These are phyloP conservation scores for Cutaneotrichosporon sp. DNA, from an alignment of 1,284 basidiomycete genomes.

Conservation along the genomic window DNA sequence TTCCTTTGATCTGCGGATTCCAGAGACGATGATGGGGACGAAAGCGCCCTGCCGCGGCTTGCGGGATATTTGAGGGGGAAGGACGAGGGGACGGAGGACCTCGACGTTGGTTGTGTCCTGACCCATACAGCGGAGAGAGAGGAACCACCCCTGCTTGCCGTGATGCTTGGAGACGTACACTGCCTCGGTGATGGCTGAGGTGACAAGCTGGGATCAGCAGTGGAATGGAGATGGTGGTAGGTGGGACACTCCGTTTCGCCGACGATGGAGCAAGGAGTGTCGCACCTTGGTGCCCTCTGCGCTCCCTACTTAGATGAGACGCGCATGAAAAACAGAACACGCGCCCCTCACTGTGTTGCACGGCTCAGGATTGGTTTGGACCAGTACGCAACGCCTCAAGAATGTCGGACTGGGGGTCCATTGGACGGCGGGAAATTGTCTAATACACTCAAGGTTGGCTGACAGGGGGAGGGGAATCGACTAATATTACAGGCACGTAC, in stretches of 20 bases:
- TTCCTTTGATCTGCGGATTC: not conserved
- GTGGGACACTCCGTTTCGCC: too few relatives aligned
- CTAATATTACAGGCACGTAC: not conserved
- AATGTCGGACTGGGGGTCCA: too few relatives aligned
- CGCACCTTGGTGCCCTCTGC: too few relatives aligned
- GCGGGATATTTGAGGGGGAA: not conserved
- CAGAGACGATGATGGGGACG: not conserved
- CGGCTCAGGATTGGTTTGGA: too few relatives aligned
- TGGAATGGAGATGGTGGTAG: too few relatives aligned
- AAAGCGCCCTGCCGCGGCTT: not conserved
- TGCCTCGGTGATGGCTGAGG: not conserved
- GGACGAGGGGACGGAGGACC: not conserved
- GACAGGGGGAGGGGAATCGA: not conserved
- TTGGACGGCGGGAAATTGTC: too few relatives aligned
- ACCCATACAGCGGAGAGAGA: not conserved
- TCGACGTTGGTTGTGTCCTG: not conserved
- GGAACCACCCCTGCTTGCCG: conserved; percentile 1
- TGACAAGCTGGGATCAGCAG: not conserved
- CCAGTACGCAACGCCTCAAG: too few relatives aligned
- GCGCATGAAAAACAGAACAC: too few relatives aligned
- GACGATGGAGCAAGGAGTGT: too few relatives aligned
- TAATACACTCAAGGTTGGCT: too few relatives aligned
- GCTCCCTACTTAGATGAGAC: too few relatives aligned
- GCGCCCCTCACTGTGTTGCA: too few relatives aligned
- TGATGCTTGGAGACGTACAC: not conserved